phyloP scores from a whole-genome alignment of 208 protist species.

The Acanthamoeba quina region DNA sequence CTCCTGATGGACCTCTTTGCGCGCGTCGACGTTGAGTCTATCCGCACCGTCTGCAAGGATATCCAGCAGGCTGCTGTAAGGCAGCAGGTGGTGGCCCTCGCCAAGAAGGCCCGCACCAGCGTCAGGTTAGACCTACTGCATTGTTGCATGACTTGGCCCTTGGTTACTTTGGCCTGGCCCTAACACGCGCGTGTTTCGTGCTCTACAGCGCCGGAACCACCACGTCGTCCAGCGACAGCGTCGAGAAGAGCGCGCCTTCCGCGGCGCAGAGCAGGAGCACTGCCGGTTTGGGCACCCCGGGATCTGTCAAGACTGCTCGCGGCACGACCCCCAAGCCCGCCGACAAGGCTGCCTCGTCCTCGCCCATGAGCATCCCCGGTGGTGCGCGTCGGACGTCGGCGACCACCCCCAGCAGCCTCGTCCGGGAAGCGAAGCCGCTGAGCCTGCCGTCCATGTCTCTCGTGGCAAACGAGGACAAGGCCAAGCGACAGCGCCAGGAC shows the following conservation, averaged over 20 bases:
- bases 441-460: background rate
- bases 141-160: background rate
- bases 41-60: background rate
- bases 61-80: constrained; percentile 28
- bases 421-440: background rate
- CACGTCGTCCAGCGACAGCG: constrained; percentile 23
- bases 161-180: background rate
- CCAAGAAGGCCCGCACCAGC: background rate
- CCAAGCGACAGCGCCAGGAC: constrained; percentile 43
- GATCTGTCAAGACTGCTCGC: background rate
- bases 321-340: background rate
- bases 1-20: constrained; percentile 39
- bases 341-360: background rate
- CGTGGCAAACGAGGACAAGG: constrained; percentile 46
- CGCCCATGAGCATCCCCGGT: background rate
- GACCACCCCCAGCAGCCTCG: background rate
- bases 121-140: background rate
- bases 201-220: background rate
- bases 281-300: background rate
- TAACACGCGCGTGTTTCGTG: background rate
- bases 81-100: constrained; percentile 34
- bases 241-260: background rate
- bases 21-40: constrained; percentile 46
- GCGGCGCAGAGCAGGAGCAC: background rate
- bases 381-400: background rate